Evolutionary conservation across 2,329 filamentous ascomycete genomes (phyloP).

Genomic region (Clarireedia paspali): DNA sequence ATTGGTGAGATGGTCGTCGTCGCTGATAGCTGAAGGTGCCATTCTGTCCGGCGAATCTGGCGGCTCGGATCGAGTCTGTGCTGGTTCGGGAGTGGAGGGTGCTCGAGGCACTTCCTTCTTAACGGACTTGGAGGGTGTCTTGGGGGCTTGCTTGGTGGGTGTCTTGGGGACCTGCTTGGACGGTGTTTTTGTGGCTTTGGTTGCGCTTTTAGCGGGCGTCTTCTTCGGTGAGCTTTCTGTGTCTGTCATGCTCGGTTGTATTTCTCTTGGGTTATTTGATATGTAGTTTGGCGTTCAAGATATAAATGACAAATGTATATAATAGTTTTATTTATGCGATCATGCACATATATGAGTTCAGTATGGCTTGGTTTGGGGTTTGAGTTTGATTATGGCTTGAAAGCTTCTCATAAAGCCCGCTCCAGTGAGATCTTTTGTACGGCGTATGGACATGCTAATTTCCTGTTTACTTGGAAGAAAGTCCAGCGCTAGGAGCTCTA

Average conservation of each 20-base stretch:
- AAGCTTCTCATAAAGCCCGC: neutral
- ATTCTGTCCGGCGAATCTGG: constrained; percentile 6
- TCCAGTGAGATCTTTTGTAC: constrained; percentile 9
- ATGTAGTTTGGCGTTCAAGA: no score
- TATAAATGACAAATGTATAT: no score
- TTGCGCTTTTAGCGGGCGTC: neutral
- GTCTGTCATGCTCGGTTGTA: constrained; percentile 6
- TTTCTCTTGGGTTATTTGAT: no score
- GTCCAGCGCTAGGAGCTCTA: constrained; percentile 4
- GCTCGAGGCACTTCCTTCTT: neutral
- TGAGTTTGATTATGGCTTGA: neutral
- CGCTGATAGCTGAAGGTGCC: constrained; percentile 5
- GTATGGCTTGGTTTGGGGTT: neutral
- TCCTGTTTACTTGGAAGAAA: constrained; percentile 6
- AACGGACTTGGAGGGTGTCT: neutral
- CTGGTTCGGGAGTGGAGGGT: constrained; percentile 7
- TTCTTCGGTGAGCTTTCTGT: constrained; percentile 5
- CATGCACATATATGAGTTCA: neutral
- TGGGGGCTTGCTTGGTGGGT: neutral
- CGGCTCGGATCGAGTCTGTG: constrained; percentile 6
- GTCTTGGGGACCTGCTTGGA: neutral
- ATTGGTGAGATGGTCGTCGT: constrained; percentile 7
- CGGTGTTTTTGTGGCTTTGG: neutral
- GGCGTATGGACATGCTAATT: constrained; percentile 2
- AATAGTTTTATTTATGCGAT: neutral